Conservation (phyloP, 2,329 filamentous ascomycete species). For the Aspergillus neotritici region DNA sequence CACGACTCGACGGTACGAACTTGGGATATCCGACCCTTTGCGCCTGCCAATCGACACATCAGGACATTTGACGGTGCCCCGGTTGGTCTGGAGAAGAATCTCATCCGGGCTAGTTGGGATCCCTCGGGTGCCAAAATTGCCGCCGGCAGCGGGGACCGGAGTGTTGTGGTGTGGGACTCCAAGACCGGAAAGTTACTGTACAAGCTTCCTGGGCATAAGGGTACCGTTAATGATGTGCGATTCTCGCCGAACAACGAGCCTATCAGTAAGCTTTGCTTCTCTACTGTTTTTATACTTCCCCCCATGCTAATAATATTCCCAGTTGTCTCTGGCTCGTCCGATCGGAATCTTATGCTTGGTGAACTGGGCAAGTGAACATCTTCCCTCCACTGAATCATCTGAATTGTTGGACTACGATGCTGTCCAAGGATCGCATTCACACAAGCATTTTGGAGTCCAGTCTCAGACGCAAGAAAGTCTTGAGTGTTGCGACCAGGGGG, state of each 20-base stretch:
- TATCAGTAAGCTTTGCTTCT: constrained; percentile 62
- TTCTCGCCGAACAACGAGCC: constrained; percentile 81
- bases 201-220: constrained; percentile 92
- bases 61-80: constrained; percentile 90
- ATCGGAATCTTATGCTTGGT: constrained; percentile 75
- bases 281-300: background rate
- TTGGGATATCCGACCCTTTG: constrained; percentile 95
- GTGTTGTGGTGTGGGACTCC: constrained; percentile 83
- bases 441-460: too few species aligned
- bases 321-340: constrained; percentile 89
- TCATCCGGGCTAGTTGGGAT: constrained; percentile 88
- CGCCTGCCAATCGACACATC: constrained; percentile 77
- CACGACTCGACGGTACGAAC: constrained; percentile 92
- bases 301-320: constrained; percentile 7
- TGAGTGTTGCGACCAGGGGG: too few species aligned
- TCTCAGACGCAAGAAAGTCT: too few species aligned
- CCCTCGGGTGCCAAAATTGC: constrained; percentile 77
- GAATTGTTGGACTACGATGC: constrained; percentile 65
- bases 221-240: constrained; percentile 88
- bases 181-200: constrained; percentile 86
- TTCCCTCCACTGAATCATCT: constrained; percentile 62
- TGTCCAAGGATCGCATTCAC: too few species aligned
- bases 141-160: constrained; percentile 83
- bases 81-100: constrained; percentile 81
- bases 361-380: constrained; percentile 62